Conservation (phyloP, 192 early-diverging fungal species). For the Borealophlyctis nickersoniae region DNA sequence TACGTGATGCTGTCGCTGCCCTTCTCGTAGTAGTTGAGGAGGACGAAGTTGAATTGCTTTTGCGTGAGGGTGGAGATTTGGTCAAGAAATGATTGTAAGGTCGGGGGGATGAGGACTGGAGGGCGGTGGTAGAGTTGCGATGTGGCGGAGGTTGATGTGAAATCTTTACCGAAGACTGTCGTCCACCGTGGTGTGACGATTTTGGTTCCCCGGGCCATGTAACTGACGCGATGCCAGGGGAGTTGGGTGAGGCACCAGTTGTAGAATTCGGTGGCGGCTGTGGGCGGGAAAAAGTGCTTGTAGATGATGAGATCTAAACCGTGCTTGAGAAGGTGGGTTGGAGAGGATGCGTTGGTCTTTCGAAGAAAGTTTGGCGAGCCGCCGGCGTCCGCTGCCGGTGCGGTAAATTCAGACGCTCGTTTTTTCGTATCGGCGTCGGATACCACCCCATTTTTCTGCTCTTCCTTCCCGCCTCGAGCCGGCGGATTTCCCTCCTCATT, state of each 20-base stretch:
- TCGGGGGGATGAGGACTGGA: constrained; percentile 2
- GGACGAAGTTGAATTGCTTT: constrained; percentile 4
- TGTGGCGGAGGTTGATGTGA: background rate
- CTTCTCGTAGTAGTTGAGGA: constrained; percentile 14
- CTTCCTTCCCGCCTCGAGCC: no score
- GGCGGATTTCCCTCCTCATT: no score
- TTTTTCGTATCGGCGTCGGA: no score
- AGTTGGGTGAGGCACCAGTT: background rate
- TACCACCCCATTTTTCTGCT: no score
- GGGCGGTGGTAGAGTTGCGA: background rate
- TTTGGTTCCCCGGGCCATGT: background rate
- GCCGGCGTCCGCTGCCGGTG: no score
- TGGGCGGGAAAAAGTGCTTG: background rate
- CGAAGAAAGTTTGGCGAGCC: no score
- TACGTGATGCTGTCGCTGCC: constrained; percentile 10
- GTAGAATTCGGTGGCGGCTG: background rate
- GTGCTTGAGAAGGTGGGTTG: no score
- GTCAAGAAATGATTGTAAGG: constrained; percentile 2
- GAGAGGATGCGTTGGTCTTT: no score
- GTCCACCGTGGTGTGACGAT: constrained; percentile 16
- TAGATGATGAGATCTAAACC: background rate
- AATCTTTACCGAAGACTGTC: constrained; percentile 17
- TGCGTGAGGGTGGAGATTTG: constrained; percentile 3
- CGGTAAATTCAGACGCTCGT: no score
- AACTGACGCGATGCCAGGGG: background rate